Base-by-base conservation (phyloP, 306 rosid genomes). In the Castanea crenata region DNA sequence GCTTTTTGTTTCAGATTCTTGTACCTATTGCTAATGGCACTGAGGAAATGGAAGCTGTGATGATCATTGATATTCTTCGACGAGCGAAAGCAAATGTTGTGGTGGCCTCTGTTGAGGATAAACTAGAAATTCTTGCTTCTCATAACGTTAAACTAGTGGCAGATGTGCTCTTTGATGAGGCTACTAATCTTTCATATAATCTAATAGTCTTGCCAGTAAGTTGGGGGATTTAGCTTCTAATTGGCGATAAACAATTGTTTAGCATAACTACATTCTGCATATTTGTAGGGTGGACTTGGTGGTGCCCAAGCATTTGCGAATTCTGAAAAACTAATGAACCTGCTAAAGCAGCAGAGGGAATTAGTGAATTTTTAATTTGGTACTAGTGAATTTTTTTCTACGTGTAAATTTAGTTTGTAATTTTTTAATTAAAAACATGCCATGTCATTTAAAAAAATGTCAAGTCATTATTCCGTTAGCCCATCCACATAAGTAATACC, bases 31-130 rank as follows among this genome's bases (percentile, higher is more conserved):
- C 98, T 31, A 78, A 89, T 80, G 99, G 98, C 68, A 81, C 87
- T 4, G 99, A 95, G 92, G 99, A 95, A 89, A 92, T 95, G 99
- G 98, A 95, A 89, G 97, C 97, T 69, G 73, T 89, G 12, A 90
- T 90, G 74, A 90, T 92, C 68, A 86, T 95, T 71, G 96, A 91
- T 81, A 76, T 93, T 78, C 91, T 95, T 68, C 90, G 96, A 38
- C 76, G 93, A 77, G 97, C 98, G 52, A 89, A 95, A 79, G 96
- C 92, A 78, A 70, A 93, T 82, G 99, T 92, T 69, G 92, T 91
- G 62, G 98, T 93, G 86, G 97, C 96, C 57, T 89, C 99, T 85
- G 82, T 91, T 75, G 98, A 84, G 85, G 89, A 91, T 44, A 83
- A 84, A 81, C 88, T 91, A 73, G 90, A 91, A 76, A 90, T 89